Evolutionary conservation across 1,139 yeast genomes (phyloP).

Genomic region (Nakaseomyces kungkrabaensis): DNA sequence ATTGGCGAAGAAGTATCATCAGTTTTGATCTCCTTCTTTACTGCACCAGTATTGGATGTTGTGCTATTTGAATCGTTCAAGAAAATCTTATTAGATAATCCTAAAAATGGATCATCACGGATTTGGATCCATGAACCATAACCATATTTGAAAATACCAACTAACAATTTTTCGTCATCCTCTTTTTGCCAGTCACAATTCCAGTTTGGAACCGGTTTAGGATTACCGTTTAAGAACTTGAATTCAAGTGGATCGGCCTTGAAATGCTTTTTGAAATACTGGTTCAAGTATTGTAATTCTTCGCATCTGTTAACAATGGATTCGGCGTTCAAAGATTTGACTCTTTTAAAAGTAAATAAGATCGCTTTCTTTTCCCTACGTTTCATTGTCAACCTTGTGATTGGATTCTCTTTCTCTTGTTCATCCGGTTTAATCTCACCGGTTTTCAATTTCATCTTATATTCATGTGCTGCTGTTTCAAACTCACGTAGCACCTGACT

Average conservation of each 20-base stretch:
- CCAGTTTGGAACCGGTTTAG: slow-evolving; percentile 89
- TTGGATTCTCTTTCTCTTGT: slow-evolving; percentile 30
- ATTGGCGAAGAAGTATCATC: not conserved
- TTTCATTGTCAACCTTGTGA: slow-evolving; percentile 43
- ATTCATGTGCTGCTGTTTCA: slow-evolving; percentile 53
- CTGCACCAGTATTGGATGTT: slow-evolving; percentile 3
- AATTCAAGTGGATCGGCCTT: slow-evolving; percentile 48
- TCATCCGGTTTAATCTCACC: slow-evolving; percentile 32
- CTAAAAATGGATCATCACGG: slow-evolving; percentile 88
- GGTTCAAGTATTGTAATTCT: slow-evolving; percentile 61
- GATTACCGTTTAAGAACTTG: slow-evolving; percentile 42
- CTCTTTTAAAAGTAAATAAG: slow-evolving; percentile 80
- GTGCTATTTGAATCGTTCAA: slow-evolving; percentile 34
- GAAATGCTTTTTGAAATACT: slow-evolving; percentile 23
- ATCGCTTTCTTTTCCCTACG: slow-evolving; percentile 81
- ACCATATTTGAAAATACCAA: slow-evolving; percentile 88
- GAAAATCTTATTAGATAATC: slow-evolving; percentile 74
- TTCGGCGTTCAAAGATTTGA: slow-evolving; percentile 87
- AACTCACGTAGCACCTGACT: slow-evolving; percentile 44
- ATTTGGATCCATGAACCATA: slow-evolving; percentile 94
- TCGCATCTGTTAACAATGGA: slow-evolving; percentile 69
- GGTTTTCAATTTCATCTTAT: slow-evolving; percentile 37
- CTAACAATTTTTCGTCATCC: slow-evolving; percentile 79
- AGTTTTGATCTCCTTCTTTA: not conserved
- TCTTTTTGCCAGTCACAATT: slow-evolving; percentile 71